Evolutionary conservation across 202 grass and related monocot species (phyloP), one percentile per base, ranked within the genome.

Genomic region (Zizania palustris): DNA sequence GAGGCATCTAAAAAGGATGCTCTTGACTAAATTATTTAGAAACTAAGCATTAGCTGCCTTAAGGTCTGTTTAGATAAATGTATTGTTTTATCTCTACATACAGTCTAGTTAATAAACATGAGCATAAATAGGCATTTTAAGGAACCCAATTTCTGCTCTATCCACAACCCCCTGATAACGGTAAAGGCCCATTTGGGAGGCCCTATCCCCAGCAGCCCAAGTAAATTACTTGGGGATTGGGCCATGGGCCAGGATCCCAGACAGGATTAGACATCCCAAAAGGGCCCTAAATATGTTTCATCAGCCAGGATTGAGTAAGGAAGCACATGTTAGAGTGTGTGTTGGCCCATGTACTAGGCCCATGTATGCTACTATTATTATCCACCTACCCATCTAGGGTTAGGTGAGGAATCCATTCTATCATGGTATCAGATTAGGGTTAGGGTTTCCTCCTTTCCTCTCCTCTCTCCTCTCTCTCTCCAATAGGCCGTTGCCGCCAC

Each of bases 111-210:
- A 80, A 71, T 63, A 59, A 71, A 20, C 58, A 54, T n/a, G 14
- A 55, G 18, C 58, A 44, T 43, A 20, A 57, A 45, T 66, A 33
- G 43, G 21, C 42, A 78, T 33, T 67, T 42, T 54, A 7, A 42
- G 78, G 60, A 72, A 21, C 36, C 45, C 51, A 42, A 11, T 42
- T 72, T 82, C 20, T 65, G 35, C 40, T 72, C 37, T 54, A 63
- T 61, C 50, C 20, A 72, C 68, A 65, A 56, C 14, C 69, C 28
- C 20, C 9, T 18, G 45, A 65, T 56, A 54, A 53, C 22, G 55
- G 44, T 7, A 39, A 20, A 55, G 51, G n/a, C n/a, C 51, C 51
- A 55, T 55, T 55, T 55, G 18, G n/a, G 51, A 55, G 51, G 51
- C 51, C 51, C 51, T 19, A 55, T 20, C 28, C 28, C 28, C 28